Conservation (phyloP, 78 protist genomes). For the slime mould (Dictyostelium discoideum) region DNA sequence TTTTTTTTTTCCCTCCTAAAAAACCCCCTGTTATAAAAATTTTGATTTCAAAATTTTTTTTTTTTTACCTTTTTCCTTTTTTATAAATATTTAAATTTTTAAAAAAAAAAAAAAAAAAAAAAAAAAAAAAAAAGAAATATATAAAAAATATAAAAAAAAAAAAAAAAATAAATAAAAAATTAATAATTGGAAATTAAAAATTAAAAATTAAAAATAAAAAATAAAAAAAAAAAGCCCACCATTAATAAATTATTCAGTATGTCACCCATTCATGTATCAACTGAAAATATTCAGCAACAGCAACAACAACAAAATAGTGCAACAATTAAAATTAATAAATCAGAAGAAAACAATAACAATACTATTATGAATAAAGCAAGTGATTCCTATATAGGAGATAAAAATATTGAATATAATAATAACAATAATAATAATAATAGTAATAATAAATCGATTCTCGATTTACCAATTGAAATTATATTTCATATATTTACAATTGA, state of each 20-base stretch:
- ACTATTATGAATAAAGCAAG: not conserved
- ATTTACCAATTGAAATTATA: constrained; percentile 20
- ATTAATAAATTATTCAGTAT: not conserved
- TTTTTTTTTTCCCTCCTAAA: too few species aligned
- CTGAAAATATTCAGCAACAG: not conserved
- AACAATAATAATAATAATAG: not conserved
- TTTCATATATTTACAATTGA: constrained; percentile 3
- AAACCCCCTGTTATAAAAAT: too few species aligned
- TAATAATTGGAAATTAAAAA: too few species aligned
- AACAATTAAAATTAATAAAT: too few species aligned
- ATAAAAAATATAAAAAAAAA: too few species aligned
- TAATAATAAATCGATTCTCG: not conserved
- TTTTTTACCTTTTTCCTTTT: too few species aligned
- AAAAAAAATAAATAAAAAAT: too few species aligned
- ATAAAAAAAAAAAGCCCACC: too few species aligned
- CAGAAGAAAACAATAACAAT: not conserved
- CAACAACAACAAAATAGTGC: not conserved
- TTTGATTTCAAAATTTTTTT: too few species aligned
- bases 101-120: not conserved
- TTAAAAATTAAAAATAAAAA: not conserved
- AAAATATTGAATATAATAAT: not conserved
- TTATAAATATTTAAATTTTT: too few species aligned
- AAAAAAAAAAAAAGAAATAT: not conserved
- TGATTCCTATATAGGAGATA: not conserved
- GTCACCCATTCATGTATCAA: not conserved